Conservation (phyloP, 345 rosid species). For the Rhodamnia rubescens region DNA sequence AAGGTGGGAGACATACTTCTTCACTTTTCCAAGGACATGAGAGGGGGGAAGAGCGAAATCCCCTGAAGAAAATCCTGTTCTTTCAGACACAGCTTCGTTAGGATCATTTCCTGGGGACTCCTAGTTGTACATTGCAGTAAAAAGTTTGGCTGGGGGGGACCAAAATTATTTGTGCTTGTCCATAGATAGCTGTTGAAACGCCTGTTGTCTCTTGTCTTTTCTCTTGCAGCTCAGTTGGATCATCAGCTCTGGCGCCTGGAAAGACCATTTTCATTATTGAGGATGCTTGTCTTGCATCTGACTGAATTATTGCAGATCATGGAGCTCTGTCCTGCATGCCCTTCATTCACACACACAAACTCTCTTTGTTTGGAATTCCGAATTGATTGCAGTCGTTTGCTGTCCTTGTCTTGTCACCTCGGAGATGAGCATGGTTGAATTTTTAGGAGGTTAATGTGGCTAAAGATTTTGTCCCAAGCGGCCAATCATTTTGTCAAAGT, state of each 20-base stretch:
- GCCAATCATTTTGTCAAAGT: background rate
- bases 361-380: background rate
- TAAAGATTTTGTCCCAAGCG: background rate
- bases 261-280: background rate
- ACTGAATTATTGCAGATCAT: background rate
- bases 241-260: background rate
- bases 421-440: background rate
- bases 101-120: background rate
- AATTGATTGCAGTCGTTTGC: background rate
- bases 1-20: background rate
- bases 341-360: background rate
- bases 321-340: background rate
- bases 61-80: conserved; percentile 6
- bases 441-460: background rate
- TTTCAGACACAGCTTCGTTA: background rate
- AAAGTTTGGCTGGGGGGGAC: background rate
- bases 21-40: conserved; percentile 9
- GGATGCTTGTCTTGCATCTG: background rate
- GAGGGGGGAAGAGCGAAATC: background rate
- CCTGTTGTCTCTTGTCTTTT: background rate
- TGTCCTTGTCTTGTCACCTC: background rate
- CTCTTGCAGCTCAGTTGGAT: background rate
- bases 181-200: background rate
- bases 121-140: background rate
- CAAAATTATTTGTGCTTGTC: background rate